Evolutionary conservation across 2,329 filamentous ascomycete genomes (phyloP).

Genomic region (Cryphonectria parasitica): DNA sequence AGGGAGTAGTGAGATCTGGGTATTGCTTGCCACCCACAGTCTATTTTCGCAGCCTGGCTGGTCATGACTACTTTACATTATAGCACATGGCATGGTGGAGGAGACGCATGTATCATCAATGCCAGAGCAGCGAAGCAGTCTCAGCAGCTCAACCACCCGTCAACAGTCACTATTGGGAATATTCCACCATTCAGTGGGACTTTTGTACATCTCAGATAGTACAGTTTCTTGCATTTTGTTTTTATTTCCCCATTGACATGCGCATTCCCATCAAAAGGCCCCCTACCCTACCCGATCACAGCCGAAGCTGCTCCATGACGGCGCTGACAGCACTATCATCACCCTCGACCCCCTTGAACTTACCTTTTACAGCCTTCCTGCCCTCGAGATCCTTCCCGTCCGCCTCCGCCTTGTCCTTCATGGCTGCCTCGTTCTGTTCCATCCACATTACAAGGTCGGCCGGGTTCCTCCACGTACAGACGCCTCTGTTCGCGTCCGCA

Average conservation of each 20-base stretch:
- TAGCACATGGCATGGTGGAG: not conserved
- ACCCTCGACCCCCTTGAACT: not conserved
- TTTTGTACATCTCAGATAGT: not conserved
- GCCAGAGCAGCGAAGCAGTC: not conserved
- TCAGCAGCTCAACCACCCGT: not conserved
- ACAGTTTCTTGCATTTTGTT: not conserved
- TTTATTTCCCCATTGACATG: not conserved
- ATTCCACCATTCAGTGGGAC: not conserved
- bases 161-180: not conserved
- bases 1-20: not conserved
- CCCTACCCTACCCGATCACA: not conserved
- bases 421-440: not conserved
- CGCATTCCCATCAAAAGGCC: too few species aligned
- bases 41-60: too few species aligned
- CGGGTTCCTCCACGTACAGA: conserved; percentile 64
- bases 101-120: not conserved
- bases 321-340: not conserved
- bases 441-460: conserved; percentile 39
- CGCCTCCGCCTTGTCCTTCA: not conserved
- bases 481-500: conserved; percentile 62
- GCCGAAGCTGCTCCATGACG: conserved; percentile 9
- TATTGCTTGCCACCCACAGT: not conserved
- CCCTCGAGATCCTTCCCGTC: not conserved
- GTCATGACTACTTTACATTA: too few species aligned
- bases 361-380: not conserved